Percentiles rank a stretch among this genome's conserved stretches.
Evolutionary conservation across 2,329 filamentous ascomycete species (phyloP).

Genomic region (Onygenales sp.): DNA sequence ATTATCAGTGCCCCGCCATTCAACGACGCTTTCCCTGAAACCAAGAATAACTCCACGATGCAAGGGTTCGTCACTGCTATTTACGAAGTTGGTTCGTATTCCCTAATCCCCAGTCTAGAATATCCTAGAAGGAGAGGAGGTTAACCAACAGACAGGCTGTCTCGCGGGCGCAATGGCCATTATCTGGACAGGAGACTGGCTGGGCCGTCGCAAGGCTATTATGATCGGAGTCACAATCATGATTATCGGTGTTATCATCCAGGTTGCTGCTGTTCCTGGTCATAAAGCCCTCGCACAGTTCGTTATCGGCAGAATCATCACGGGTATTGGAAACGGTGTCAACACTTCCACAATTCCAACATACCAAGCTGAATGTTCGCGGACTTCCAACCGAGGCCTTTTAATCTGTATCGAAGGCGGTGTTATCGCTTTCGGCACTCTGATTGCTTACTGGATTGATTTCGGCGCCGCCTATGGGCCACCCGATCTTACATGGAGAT

Average conservation of each 20-base stretch:
- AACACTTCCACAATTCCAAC: slow-evolving; percentile 41
- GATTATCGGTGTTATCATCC: slow-evolving; percentile 19
- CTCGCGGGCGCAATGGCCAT: slow-evolving; percentile 20
- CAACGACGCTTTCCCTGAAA: slow-evolving; percentile 14
- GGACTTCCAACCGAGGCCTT: slow-evolving; percentile 44
- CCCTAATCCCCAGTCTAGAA: neutral
- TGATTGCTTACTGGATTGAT: slow-evolving; percentile 39
- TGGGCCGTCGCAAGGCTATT: slow-evolving; percentile 30
- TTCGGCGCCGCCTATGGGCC: slow-evolving; percentile 23
- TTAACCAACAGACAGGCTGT: slow-evolving; percentile 12
- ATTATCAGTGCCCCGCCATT: slow-evolving; percentile 16
- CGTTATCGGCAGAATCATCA: slow-evolving; percentile 39
- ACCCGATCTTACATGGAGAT: slow-evolving; percentile 30
- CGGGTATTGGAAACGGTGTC: slow-evolving; percentile 42
- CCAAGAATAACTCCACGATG: slow-evolving; percentile 29
- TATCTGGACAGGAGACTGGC: slow-evolving; percentile 16
- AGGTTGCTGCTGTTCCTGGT: slow-evolving; percentile 9
- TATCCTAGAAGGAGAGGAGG: neutral
- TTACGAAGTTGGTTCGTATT: slow-evolving; percentile 37
- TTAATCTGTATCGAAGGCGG: slow-evolving; percentile 47
- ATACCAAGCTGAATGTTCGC: slow-evolving; percentile 40
- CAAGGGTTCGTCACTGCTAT: slow-evolving; percentile 42
- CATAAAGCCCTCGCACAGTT: slow-evolving; percentile 36
- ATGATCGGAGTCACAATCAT: slow-evolving; percentile 46
- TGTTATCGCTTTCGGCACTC: slow-evolving; percentile 34